phyloP scores from a whole-genome alignment of 1,139 yeast species.

The Suhomyces maxii region DNA sequence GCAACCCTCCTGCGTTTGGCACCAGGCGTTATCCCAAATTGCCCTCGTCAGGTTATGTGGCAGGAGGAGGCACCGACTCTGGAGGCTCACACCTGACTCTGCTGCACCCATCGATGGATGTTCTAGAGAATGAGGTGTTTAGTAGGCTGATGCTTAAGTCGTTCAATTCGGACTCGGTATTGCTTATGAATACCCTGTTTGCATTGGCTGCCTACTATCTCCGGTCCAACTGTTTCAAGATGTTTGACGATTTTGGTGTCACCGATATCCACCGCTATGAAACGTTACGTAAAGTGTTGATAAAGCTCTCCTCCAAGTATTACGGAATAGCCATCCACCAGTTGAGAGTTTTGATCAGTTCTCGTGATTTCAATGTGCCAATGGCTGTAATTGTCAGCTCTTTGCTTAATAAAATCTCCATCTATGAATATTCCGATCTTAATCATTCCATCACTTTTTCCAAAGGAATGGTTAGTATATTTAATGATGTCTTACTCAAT shows the following conservation, averaged over 20 bases:
- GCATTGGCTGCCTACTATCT: slow-evolving; percentile 7
- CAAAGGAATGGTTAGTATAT: slow-evolving; percentile 26
- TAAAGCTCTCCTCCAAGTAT: slow-evolving; percentile 19
- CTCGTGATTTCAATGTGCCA: slow-evolving; percentile 19
- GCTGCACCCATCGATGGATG: slow-evolving; percentile 13
- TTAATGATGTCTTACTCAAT: slow-evolving; percentile 19
- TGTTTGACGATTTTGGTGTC: slow-evolving; percentile 14
- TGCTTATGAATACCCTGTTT: slow-evolving; percentile 12
- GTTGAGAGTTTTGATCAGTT: slow-evolving; percentile 18
- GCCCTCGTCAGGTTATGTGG: no score
- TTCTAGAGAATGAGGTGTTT: slow-evolving; percentile 12
- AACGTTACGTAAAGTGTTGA: slow-evolving; percentile 14
- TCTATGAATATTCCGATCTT: slow-evolving; percentile 24
- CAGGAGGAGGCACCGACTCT: no score
- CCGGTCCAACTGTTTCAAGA: slow-evolving; percentile 22
- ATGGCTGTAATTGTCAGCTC: slow-evolving; percentile 25
- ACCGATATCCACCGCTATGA: neutral
- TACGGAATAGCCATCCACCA: slow-evolving; percentile 23
- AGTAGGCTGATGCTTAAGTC: slow-evolving; percentile 5
- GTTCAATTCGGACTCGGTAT: slow-evolving; percentile 10
- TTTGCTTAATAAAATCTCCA: slow-evolving; percentile 26
- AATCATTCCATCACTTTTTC: slow-evolving; percentile 24
- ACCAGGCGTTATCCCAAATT: no score
- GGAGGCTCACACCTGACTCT: no score
- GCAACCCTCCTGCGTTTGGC: neutral